Base-by-base conservation (phyloP, 2,329 filamentous ascomycete species). In the Triangularia setosa region DNA sequence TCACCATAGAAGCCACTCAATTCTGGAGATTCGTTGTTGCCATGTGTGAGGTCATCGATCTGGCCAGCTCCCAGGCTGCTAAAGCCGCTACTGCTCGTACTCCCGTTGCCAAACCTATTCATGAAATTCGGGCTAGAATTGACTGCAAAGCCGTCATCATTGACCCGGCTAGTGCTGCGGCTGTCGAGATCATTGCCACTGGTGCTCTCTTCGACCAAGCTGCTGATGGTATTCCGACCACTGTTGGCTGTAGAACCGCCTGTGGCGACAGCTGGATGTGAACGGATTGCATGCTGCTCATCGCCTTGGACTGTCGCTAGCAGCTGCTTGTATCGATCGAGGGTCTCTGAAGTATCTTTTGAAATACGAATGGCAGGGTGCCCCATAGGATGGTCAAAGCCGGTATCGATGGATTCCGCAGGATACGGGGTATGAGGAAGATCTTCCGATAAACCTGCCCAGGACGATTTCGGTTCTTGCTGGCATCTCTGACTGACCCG, bases 401-500 rank as follows among this genome's bases (percentile, higher is more conserved):
- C 7, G 40, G 55, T 35, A 11, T n/a, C 25, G 30, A 8, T 59
- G 30, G 48, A 57, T 16, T 54, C 28, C 23, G 28, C 28, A 16
- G 2, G 3, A n/a, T 60, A 56, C 3, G 54, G 35, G 16, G 54
- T 27, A 27, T 33, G 7, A 44, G 57, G 61, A 18, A 48, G n/a
- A 48, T 48, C 40, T 21, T 48, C 40, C 3, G 40, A 48, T 18
- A 48, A 48, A 48, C 40, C 35, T 21, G 28, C 18, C 28, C 60
- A 44, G n/a, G 25, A 35, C 4, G 23, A 33, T 2, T 61, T 53
- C 54, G 54, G 63, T 14, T n/a, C 11, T 9, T 54, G 27, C 33
- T 9, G 63, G 16, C 14, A 40, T 24, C 54, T 59, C 48, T 69
- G 64, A 55, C 71, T 73, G 16, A 71, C 55, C 1, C 70, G 68